phyloP scores from a whole-genome alignment of 164 flowering plant genomes.

The Piper longum region DNA sequence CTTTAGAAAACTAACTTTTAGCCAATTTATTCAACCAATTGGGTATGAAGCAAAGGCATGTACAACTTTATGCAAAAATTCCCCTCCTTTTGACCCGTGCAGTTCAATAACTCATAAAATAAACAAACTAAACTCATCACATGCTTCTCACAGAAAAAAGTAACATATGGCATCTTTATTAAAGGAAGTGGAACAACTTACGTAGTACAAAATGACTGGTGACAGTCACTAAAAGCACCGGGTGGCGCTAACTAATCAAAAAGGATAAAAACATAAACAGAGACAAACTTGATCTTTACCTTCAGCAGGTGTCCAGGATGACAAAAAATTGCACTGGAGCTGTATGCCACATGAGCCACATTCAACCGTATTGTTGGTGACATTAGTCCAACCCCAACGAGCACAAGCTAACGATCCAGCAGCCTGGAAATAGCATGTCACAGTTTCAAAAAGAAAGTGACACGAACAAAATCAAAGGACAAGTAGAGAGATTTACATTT shows the following conservation, averaged over 20 bases:
- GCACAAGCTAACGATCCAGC: conserved; percentile 89
- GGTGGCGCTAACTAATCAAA: neutral
- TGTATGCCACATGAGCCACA: conserved; percentile 79
- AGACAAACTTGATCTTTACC: conserved; percentile 26
- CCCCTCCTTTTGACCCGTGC: too few relatives aligned
- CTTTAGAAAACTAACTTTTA: neutral
- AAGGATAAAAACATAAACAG: neutral
- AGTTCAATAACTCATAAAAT: too few relatives aligned
- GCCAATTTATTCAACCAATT: neutral
- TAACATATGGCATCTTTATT: neutral
- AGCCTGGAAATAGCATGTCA: conserved; percentile 29
- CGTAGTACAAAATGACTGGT: neutral
- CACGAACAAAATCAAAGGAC: neutral
- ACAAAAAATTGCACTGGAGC: conserved; percentile 30
- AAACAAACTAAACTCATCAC: too few relatives aligned
- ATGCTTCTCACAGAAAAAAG: neutral
- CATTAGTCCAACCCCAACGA: conserved; percentile 86
- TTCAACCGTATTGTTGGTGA: conserved; percentile 54
- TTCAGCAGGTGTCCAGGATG: conserved; percentile 43
- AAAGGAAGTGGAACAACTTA: neutral
- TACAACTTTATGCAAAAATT: neutral
- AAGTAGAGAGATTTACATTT: too few relatives aligned
- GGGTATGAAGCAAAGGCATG: neutral
- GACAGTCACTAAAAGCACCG: neutral
- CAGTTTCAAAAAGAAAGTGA: neutral